These are phyloP conservation scores for Aspergillus hancockii DNA, from an alignment of 495 filamentous ascomycete species.

Conservation along the genomic window DNA sequence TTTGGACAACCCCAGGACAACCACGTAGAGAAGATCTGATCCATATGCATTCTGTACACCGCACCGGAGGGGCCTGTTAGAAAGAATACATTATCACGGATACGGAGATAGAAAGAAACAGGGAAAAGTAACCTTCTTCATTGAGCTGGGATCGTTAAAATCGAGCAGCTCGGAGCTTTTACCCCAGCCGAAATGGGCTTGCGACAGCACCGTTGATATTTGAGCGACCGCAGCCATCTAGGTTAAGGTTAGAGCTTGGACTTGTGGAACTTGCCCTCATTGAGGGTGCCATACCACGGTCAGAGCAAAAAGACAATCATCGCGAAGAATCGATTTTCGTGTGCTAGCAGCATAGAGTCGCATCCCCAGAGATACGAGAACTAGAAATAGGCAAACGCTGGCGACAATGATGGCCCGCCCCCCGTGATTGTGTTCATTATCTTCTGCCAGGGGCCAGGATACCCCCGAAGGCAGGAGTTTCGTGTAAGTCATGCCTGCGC, in stretches of 20 bases:
- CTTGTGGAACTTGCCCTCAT: too few species aligned
- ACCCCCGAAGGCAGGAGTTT: constrained; percentile 16
- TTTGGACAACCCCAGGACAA: constrained; percentile 23
- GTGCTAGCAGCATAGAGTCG: constrained; percentile 19
- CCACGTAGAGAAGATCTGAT: constrained; percentile 23
- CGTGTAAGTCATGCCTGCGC: too few species aligned
- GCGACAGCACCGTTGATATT: constrained; percentile 5
- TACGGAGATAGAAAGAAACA: too few species aligned
- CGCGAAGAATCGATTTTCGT: constrained; percentile 15
- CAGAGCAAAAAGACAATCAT: constrained; percentile 24
- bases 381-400: constrained; percentile 22
- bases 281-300: constrained; percentile 21
- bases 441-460: constrained; percentile 24
- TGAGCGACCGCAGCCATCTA: constrained; percentile 19
- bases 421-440: constrained; percentile 30
- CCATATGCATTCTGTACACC: constrained; percentile 9
- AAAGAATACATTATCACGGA: background rate
- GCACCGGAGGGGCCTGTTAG: too few species aligned
- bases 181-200: constrained; percentile 26
- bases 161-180: background rate
- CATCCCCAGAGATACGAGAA: constrained; percentile 21
- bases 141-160: background rate
- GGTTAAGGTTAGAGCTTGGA: too few species aligned
- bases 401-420: constrained; percentile 30
- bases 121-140: background rate